Base-by-base conservation (phyloP, 2,329 filamentous ascomycete species). In the Microsporum ferrugineum region DNA sequence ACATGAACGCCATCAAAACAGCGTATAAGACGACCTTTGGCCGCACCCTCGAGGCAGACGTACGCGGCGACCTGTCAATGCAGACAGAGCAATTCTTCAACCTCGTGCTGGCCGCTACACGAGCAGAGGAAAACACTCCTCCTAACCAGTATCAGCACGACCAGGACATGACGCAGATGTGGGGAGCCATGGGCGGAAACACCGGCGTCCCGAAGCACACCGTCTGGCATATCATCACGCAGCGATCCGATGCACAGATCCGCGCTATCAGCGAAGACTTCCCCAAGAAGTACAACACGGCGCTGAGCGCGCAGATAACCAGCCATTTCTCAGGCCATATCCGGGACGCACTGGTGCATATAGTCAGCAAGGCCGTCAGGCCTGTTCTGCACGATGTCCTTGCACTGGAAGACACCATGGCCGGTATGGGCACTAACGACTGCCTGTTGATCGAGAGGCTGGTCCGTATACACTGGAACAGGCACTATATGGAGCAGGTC, bases 281-380 rank as follows among this genome's bases (percentile, higher is more conserved):
- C 75, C 80, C 85, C 68, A 79, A 84, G 59, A 86, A 85, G 64
- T 95, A 91, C 71, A 82, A 85, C 23, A 82, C 81, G 43, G 78
- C 83, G 10, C 79, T 97, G 1, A 85, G 89, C 65, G 82, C 84
- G 38, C 85, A 90, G 57, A 84, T 97, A 67, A 84, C 84, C 64
- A 88, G 83, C 76, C 85, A 94, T 69, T 96, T 96, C 75, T 88
- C 86, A 0, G 92, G 92, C 0, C 92, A 97, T 71, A 96, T 97
- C 91, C 80, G 91, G 71, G 83, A 89, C 14, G 90, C 90, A 0
- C 81, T 97, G 0, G 76, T 94, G 31, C 85, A 85, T 71, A 90
- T 96, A 72, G 77, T 96, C n/a, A 82, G 82, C 8, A 80, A 86
- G 10, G 92, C 88, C 2, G 77, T 83, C 4, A 90, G 96, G 74